A percentile compares a stretch with the other conserved stretches of the same genome.
Conservation (phyloP, 2,329 filamentous ascomycete genomes). For the Botrytis porri region DNA sequence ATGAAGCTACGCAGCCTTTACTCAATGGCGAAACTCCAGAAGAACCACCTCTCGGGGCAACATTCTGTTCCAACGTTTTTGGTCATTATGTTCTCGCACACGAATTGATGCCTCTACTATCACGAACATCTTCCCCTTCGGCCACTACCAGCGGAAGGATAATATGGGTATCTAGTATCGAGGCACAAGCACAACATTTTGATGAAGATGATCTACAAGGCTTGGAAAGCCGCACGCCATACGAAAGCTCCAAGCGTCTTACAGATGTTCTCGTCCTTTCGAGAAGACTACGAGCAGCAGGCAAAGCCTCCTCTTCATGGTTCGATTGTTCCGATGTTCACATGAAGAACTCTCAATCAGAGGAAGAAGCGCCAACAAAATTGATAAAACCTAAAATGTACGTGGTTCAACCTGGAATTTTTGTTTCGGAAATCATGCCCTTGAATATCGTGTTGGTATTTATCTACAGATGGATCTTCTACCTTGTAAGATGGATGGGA, state of each 20-base stretch:
- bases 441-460: slow-evolving; percentile 67
- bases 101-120: slow-evolving; percentile 71
- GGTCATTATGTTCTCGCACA: slow-evolving; percentile 91
- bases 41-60: slow-evolving; percentile 67
- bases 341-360: neutral
- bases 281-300: slow-evolving; percentile 61
- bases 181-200: slow-evolving; percentile 52
- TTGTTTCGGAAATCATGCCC: slow-evolving; percentile 76
- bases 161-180: slow-evolving; percentile 84
- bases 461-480: slow-evolving; percentile 65
- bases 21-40: slow-evolving; percentile 28
- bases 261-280: slow-evolving; percentile 83
- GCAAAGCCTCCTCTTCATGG: slow-evolving; percentile 55
- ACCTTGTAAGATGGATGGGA: slow-evolving; percentile 71
- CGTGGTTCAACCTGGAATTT: slow-evolving; percentile 81
- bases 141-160: slow-evolving; percentile 45
- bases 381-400: slow-evolving; percentile 62
- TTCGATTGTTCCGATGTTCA: slow-evolving; percentile 43
- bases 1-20: slow-evolving; percentile 34
- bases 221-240: slow-evolving; percentile 57
- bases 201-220: slow-evolving; percentile 76
- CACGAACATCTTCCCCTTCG: slow-evolving; percentile 30
- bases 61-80: slow-evolving; percentile 91
- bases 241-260: slow-evolving; percentile 84
- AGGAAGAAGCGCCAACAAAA: slow-evolving; percentile 19